Evolutionary conservation across 2,329 filamentous ascomycete genomes (phyloP), one percentile per base, ranked within the genome.

Genomic region (Claviceps sorghi): DNA sequence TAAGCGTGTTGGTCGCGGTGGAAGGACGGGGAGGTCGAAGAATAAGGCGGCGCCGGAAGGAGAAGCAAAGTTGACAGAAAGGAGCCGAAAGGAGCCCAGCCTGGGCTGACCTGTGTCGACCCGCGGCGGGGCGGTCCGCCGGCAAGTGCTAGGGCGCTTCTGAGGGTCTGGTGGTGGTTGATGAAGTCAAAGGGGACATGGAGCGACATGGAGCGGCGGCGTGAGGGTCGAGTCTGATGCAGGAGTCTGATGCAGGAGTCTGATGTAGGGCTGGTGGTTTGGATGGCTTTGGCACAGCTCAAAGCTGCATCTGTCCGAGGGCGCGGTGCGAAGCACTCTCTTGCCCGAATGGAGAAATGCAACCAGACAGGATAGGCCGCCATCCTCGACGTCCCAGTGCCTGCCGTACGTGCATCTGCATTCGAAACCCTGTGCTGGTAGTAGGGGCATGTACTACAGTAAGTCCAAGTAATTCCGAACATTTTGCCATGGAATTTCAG

Each of bases 41-140:
- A 32, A 43, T 41, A 29, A 15, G 15, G 26, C 26, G 36, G 36
- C 22, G n/a, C 29, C 21, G 36, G 43, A 19, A 49, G 47, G 46
- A 41, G 50, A 52, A 38, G 19, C 29, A 48, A 34, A 29, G 46
- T 48, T 15, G 42, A 30, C 9, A 44, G 42, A 21, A 19, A 30
- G 15, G 26, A 46, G 43, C 9, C n/a, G 42, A 21, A 19, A 30
- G 15, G 26, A 46, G 43, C 9, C n/a, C 7, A 43, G 41, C 19
- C 4, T 19, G 15, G 42, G 49, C 49, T 51, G 52, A 51, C 48
- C 53, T 53, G 51, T 53, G 54, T 55, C 57, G 55, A 55, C 56
- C 53, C 45, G 55, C 54, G 50, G 62, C 59, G 63, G 62, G 61
- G 56, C 58, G 60, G 59, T 55, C 57, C 52, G 60, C 58, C 58